Base-by-base conservation (phyloP, 495 filamentous ascomycete species). In the Lichenothelia convexa region DNA sequence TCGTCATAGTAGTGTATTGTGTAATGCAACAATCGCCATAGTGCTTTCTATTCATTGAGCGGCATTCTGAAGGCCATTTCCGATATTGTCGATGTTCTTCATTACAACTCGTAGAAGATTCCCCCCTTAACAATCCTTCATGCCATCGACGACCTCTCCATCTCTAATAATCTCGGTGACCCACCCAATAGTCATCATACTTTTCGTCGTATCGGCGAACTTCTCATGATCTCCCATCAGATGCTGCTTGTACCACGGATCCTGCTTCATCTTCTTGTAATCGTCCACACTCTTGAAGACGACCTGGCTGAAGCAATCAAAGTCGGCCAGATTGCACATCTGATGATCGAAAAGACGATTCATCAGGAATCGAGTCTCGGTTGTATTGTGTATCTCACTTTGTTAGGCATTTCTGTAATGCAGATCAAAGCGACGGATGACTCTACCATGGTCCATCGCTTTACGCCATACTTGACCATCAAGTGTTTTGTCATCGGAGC, bases 381-480 rank as follows among this genome's bases (percentile, higher is more conserved):
- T 32, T 2, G 42, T 38, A 41, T 60, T 67, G 43, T 67, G 63
- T 22, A 50, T 59, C 59, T 63, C 32, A 34, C 15, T n/a, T n/a
- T n/a, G n/a, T n/a, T n/a, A n/a, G n/a, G n/a, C n/a, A n/a, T n/a
- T n/a, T n/a, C n/a, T n/a, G n/a, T n/a, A n/a, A n/a, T n/a, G n/a
- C n/a, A n/a, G n/a, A n/a, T n/a, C n/a, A n/a, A n/a, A n/a, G n/a
- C n/a, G n/a, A n/a, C n/a, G n/a, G n/a, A n/a, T n/a, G n/a, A n/a
- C n/a, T n/a, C 3, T 24, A 60, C 55, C 47, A 41, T 45, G 12
- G 48, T 60, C 55, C 55, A 63, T 18, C 56, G 34, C 31, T 50
- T 51, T 22, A 67, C 43, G 0, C 58, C 57, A 37, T 64, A 63
- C 43, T 63, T 59, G 16, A 54, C 58, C 59, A 67, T 60, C 3